phyloP scores from a whole-genome alignment of 345 rosid genomes.

The Pugionium dolabratum region DNA sequence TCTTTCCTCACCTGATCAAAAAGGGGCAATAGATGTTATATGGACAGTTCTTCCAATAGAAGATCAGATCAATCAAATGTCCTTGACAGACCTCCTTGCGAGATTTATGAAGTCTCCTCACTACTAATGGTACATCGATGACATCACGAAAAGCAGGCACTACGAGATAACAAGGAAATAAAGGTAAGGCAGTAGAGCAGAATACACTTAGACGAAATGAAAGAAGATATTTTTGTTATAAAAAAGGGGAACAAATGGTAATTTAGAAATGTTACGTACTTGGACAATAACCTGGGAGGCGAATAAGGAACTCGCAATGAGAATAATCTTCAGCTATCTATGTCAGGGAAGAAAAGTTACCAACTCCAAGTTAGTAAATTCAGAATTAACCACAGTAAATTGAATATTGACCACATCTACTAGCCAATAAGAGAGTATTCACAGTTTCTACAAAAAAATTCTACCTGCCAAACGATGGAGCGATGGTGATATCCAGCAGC shows the following conservation, averaged over 20 bases:
- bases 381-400: slow-evolving; percentile 12
- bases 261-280: slow-evolving; percentile 56
- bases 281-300: slow-evolving; percentile 99
- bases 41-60: slow-evolving; percentile 8
- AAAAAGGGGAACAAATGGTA: background rate
- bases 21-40: slow-evolving; percentile 16
- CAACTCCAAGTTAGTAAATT: slow-evolving; percentile 13
- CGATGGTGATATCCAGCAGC: slow-evolving; percentile 96
- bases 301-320: slow-evolving; percentile 90
- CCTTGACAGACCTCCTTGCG: slow-evolving; percentile 76
- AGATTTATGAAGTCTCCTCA: slow-evolving; percentile 88
- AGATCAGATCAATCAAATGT: slow-evolving; percentile 22
- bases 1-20: slow-evolving; percentile 80
- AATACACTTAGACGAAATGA: slow-evolving; percentile 2
- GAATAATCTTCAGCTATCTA: slow-evolving; percentile 99
- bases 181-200: slow-evolving; percentile 22
- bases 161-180: slow-evolving; percentile 38
- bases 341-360: slow-evolving; percentile 12
- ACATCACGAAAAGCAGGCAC: slow-evolving; percentile 99
- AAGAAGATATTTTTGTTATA: background rate
- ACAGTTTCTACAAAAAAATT: background rate
- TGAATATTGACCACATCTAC: background rate
- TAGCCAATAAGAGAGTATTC: slow-evolving; percentile 4
- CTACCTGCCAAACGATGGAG: slow-evolving; percentile 97
- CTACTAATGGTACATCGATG: slow-evolving; percentile 92